Percentiles rank a stretch among this genome's conserved stretches.
phyloP scores from a whole-genome alignment of 2,329 filamentous ascomycete genomes.

The Sordariomycetes sp. region DNA sequence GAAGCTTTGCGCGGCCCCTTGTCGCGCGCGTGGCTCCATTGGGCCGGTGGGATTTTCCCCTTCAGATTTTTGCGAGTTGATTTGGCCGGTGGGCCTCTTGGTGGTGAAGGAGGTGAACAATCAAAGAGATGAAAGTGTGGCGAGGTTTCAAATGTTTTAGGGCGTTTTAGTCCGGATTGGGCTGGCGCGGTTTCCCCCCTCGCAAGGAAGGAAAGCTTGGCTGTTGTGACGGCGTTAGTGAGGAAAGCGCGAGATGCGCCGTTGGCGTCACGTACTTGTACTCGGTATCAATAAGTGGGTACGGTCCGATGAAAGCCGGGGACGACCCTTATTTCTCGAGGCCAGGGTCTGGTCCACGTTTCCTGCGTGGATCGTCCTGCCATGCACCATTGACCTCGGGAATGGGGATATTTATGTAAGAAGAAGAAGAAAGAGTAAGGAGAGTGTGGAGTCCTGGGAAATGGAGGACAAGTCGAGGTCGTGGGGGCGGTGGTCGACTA shows the following conservation, averaged over 20 bases:
- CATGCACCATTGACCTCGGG: not conserved
- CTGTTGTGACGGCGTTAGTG: not conserved
- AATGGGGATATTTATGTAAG: not conserved
- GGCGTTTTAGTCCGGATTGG: not conserved
- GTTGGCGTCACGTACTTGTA: too few species aligned
- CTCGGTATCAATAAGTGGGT: not conserved
- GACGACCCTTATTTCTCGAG: not conserved
- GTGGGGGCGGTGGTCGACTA: not conserved
- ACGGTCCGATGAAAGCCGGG: not conserved
- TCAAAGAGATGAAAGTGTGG: too few species aligned
- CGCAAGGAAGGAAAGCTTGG: too few species aligned
- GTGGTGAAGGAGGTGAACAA: too few species aligned
- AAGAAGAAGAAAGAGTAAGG: not conserved
- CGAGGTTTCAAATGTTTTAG: not conserved
- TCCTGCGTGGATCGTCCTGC: not conserved
- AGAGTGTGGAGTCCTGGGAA: not conserved
- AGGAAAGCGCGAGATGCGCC: not conserved
- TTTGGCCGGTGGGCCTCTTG: too few species aligned
- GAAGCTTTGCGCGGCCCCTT: constrained; percentile 1
- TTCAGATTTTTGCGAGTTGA: not conserved
- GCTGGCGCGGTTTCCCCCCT: not conserved
- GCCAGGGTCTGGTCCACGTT: not conserved
- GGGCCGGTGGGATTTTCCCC: not conserved
- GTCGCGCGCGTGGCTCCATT: not conserved
- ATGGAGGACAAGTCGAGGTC: not conserved